Conservation (phyloP, 306 rosid genomes). For the Vigna angularis region DNA sequence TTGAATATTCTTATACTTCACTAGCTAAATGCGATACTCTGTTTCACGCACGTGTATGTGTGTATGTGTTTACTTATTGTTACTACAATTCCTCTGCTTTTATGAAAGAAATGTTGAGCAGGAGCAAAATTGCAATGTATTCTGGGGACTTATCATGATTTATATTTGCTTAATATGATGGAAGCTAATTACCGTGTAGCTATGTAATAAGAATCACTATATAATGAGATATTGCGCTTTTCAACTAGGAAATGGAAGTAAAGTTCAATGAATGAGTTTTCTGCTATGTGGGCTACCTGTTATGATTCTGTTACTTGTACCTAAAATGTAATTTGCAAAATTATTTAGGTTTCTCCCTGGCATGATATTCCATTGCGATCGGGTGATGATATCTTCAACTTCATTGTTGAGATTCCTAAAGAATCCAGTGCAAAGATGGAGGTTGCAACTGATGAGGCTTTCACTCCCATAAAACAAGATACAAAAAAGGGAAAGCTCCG, state of each 20-base stretch:
- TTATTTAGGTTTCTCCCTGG: conserved; percentile 93
- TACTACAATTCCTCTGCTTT: background rate
- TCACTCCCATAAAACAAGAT: conserved; percentile 96
- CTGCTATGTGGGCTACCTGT: background rate
- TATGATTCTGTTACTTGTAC: background rate
- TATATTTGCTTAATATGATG: conserved; percentile 28
- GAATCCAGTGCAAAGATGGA: conserved; percentile 99
- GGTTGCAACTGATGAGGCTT: conserved; percentile 90
- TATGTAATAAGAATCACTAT: background rate
- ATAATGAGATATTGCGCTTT: background rate
- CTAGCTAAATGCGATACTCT: conserved; percentile 4
- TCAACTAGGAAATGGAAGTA: background rate
- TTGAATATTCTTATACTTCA: conserved; percentile 13
- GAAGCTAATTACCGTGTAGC: conserved; percentile 5
- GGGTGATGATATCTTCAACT: conserved; percentile 77
- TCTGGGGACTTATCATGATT: background rate
- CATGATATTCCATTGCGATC: conserved; percentile 91
- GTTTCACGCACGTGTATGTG: too few species aligned
- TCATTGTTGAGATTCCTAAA: conserved; percentile 89
- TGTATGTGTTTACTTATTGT: background rate
- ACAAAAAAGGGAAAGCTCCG: conserved; percentile 93
- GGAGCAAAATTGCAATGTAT: conserved; percentile 10
- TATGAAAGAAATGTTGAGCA: conserved; percentile 12
- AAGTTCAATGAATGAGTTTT: conserved; percentile 19
- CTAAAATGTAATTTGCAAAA: background rate